Base-by-base conservation (phyloP, 305 asterid species). In the Solanum hybrid region DNA sequence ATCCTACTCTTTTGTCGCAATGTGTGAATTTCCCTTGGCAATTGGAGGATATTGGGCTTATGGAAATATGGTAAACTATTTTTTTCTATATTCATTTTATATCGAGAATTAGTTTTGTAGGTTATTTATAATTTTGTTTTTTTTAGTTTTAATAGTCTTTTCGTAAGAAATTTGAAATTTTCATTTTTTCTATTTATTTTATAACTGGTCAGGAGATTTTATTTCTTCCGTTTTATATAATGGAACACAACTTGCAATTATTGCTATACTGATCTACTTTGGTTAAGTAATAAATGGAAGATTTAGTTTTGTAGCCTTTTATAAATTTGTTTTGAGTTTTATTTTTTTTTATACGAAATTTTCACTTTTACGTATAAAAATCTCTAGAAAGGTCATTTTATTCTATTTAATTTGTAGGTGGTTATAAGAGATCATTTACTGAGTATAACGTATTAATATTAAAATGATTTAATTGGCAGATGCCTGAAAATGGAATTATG, bases 41-140 rank as follows among this genome's bases (percentile, higher is more conserved):
- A 91, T 94, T 31, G 96, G 89, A 12, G 98, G 98, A 80, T 90
- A 92, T 78, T 94, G 96, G 97, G 92, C 94, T 84, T 94, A 92
- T n/a, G 96, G 95, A 88, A 89, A 93, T 88, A 60, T 87, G 96
- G 98, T 94, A 87, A 88, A 14, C 14, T 34, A n/a, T 16, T 51
- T 6, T 46, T 51, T 51, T 29, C 1, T 40, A 56, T 56, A 56
- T 17, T 17, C 69, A 56, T 56, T 22, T 60, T 22, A 60, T 60
- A 60, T 60, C 10, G 26, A 60, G 26, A 60, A 60, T 20, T 60
- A 20, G 26, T 60, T 60, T 20, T 22, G 11, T 60, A 22, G 71
- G 26, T 3, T 20, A 20, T 60, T 60, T 60, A 20, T 20, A 7
- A 7, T 60, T 17, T 56, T 56, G 4, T 17, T 20, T 56, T 17